A percentile compares a stretch with the other conserved stretches of the same genome.
phyloP scores from a whole-genome alignment of 495 filamentous ascomycete species.

The Jackrogersella multiformis region DNA sequence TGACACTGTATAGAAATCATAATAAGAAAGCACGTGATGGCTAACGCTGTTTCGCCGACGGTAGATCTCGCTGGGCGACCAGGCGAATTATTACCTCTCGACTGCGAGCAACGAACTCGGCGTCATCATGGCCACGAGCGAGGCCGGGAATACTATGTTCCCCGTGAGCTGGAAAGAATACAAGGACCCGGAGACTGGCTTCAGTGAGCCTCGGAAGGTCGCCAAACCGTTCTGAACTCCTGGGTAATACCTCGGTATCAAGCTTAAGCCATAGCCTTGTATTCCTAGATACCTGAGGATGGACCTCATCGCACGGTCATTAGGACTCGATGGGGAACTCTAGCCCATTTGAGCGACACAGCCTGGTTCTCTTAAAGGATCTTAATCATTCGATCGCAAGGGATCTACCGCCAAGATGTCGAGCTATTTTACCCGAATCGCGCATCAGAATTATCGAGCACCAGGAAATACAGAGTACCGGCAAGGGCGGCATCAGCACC shows the following conservation, averaged over 20 bases:
- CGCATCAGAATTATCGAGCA: background rate
- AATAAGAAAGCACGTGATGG: background rate
- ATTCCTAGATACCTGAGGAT: background rate
- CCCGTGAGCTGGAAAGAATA: conserved; percentile 96
- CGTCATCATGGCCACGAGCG: conserved; percentile 92
- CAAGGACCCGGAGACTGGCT: conserved; percentile 80
- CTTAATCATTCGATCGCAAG: too few species aligned
- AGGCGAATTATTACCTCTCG: conserved; percentile 89
- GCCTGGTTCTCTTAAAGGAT: background rate
- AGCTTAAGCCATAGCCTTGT: background rate
- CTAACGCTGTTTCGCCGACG: background rate
- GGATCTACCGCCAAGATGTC: background rate
- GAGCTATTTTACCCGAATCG: background rate
- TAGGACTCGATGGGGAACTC: background rate
- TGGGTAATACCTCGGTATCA: background rate
- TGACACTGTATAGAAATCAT: background rate
- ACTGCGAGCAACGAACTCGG: conserved; percentile 91
- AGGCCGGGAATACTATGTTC: conserved; percentile 86
- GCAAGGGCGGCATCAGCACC: background rate
- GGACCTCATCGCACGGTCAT: background rate
- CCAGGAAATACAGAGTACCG: background rate
- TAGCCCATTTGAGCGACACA: background rate
- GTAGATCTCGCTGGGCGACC: conserved; percentile 88
- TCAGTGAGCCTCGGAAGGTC: conserved; percentile 85
- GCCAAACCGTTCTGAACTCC: conserved; percentile 82